Conservation (phyloP, 1,139 yeast genomes). For the Komagataea norvegica region DNA sequence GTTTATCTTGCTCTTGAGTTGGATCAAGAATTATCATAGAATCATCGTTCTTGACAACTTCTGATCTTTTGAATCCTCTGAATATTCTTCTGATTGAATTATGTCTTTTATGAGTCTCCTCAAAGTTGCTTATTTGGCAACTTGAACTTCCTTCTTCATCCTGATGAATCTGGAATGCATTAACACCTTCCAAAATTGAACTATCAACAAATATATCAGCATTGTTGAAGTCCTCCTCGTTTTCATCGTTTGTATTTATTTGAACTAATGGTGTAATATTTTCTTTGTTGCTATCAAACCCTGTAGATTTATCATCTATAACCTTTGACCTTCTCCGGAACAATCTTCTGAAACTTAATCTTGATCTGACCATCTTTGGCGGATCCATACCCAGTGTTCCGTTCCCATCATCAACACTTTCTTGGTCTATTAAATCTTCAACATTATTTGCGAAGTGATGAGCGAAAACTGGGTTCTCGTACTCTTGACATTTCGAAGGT, state of each 20-base stretch:
- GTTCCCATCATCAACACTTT: neutral
- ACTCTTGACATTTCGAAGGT: constrained; percentile 7
- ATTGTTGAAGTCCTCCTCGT: constrained; percentile 1
- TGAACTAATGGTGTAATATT: constrained; percentile 11
- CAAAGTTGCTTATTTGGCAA: constrained; percentile 6
- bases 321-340: constrained; percentile 6
- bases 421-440: neutral
- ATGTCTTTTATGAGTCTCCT: constrained; percentile 1
- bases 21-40: neutral
- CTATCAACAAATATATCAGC: neutral
- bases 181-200: neutral
- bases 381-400: neutral
- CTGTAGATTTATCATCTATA: neutral
- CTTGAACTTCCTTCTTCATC: constrained; percentile 7
- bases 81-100: constrained; percentile 3
- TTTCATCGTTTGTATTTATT: neutral
- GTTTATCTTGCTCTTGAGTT: constrained; percentile 3
- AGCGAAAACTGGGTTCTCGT: constrained; percentile 4
- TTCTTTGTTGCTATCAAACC: constrained; percentile 12
- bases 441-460: constrained; percentile 1
- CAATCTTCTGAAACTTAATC: constrained; percentile 5
- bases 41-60: neutral
- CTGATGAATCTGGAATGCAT: neutral
- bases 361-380: neutral
- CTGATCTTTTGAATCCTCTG: constrained; percentile 2